A percentile compares a stretch with the other conserved stretches of the same genome.
phyloP scores from a whole-genome alignment of 139 green algal genomes.

The Chlorella vulgaris region DNA sequence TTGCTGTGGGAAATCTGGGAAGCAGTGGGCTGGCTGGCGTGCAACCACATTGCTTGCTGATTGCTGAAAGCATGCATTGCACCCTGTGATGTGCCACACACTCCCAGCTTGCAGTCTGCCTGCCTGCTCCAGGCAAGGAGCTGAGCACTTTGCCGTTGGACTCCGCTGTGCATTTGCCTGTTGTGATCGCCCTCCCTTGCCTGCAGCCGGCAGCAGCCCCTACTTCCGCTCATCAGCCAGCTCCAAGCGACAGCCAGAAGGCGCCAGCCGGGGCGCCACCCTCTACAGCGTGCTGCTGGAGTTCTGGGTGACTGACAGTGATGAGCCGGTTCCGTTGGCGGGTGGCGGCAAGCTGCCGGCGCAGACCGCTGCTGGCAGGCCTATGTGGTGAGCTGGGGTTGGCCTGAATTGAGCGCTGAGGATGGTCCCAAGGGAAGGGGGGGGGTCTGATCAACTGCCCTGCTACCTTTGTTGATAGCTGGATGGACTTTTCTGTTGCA shows the following conservation, averaged over 20 bases:
- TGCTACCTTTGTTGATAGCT: too few relatives aligned
- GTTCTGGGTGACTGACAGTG: slow-evolving; percentile 81
- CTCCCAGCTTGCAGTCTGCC: not conserved
- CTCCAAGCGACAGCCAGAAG: slow-evolving; percentile 13
- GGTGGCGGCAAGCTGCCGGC: not conserved
- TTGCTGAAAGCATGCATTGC: not conserved
- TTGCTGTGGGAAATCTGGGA: too few relatives aligned
- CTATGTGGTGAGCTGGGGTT: slow-evolving; percentile 10
- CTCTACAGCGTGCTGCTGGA: slow-evolving; percentile 64
- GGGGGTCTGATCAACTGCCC: too few relatives aligned
- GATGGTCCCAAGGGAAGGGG: not conserved
- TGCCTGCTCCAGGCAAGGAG: too few relatives aligned
- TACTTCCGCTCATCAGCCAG: slow-evolving; percentile 17
- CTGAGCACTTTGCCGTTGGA: too few relatives aligned
- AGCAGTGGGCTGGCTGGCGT: not conserved
- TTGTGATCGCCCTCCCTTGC: not conserved
- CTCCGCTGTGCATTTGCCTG: not conserved
- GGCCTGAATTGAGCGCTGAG: too few relatives aligned
- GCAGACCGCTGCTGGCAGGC: not conserved
- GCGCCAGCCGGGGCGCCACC: slow-evolving; percentile 17
- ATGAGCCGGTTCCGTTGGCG: slow-evolving; percentile 61
- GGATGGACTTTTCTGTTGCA: too few relatives aligned
- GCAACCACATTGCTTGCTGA: not conserved
- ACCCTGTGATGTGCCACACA: not conserved
- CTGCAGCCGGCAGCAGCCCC: slow-evolving; percentile 12